Evolutionary conservation across 345 rosid genomes (phyloP).

Genomic region (Acer campestre): DNA sequence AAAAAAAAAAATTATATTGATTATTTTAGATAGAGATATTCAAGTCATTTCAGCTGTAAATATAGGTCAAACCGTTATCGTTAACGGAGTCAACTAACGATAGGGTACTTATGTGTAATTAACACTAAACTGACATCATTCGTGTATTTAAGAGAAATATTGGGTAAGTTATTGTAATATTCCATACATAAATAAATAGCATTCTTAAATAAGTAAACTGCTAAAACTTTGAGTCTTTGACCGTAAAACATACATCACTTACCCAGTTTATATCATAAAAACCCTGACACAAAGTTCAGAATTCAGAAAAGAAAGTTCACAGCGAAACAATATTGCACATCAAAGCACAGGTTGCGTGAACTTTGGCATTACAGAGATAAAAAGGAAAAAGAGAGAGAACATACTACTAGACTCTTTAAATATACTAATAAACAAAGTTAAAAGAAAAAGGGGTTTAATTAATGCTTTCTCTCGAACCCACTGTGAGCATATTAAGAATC

Average conservation of each 20-base stretch:
- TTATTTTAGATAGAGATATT: too few species aligned
- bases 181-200: too few species aligned
- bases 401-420: background rate
- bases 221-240: background rate
- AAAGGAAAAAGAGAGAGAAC: background rate
- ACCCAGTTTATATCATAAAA: background rate
- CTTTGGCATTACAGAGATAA: background rate
- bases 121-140: too few species aligned
- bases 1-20: too few species aligned
- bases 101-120: too few species aligned
- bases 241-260: background rate
- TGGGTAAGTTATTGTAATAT: too few species aligned
- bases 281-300: background rate
- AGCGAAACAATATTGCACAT: background rate
- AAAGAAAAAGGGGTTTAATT: background rate
- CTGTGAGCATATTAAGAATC: slow-evolving; percentile 3
- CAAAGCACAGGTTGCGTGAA: background rate
- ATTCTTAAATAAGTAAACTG: too few species aligned
- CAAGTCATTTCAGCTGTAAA: too few species aligned
- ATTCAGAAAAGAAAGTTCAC: background rate
- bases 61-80: too few species aligned
- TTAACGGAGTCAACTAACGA: too few species aligned
- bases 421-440: background rate
- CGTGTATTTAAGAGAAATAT: too few species aligned
- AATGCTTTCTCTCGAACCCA: background rate